These are phyloP conservation scores for Taiozyma sp. DNA, from an alignment of 1,139 yeast species.

Conservation along the genomic window DNA sequence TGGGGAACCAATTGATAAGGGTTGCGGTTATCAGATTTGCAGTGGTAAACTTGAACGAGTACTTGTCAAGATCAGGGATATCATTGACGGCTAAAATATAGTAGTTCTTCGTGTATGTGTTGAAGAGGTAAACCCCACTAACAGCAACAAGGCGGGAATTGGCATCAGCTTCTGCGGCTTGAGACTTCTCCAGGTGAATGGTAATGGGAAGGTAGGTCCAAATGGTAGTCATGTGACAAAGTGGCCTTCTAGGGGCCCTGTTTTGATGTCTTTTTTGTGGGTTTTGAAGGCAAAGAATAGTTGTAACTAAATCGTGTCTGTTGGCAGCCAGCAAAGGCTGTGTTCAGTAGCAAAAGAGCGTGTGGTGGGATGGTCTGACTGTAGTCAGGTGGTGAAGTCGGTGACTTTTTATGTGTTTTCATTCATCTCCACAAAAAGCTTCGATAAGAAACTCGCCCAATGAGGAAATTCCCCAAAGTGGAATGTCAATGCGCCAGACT, in stretches of 20 bases:
- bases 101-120: constrained; percentile 10
- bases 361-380: neutral
- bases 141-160: constrained; percentile 8
- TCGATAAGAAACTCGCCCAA: neutral
- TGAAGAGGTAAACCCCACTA: constrained; percentile 20
- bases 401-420: neutral
- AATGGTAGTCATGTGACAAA: neutral
- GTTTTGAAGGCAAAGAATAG: neutral
- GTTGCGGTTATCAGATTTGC: constrained; percentile 8
- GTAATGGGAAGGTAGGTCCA: constrained; percentile 23
- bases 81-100: constrained; percentile 15
- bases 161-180: neutral
- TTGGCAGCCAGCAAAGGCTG: neutral
- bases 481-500: neutral
- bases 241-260: neutral
- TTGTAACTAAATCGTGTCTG: neutral
- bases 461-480: neutral
- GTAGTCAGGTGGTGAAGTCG: neutral
- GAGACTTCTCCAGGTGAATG: constrained; percentile 14
- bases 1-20: constrained; percentile 9
- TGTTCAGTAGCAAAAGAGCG: neutral
- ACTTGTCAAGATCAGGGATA: constrained; percentile 9
- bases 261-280: neutral
- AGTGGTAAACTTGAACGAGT: constrained; percentile 10
- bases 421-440: constrained; percentile 6